Base-by-base conservation (phyloP, 2,329 filamentous ascomycete genomes). In the Diaporthe ampelina region DNA sequence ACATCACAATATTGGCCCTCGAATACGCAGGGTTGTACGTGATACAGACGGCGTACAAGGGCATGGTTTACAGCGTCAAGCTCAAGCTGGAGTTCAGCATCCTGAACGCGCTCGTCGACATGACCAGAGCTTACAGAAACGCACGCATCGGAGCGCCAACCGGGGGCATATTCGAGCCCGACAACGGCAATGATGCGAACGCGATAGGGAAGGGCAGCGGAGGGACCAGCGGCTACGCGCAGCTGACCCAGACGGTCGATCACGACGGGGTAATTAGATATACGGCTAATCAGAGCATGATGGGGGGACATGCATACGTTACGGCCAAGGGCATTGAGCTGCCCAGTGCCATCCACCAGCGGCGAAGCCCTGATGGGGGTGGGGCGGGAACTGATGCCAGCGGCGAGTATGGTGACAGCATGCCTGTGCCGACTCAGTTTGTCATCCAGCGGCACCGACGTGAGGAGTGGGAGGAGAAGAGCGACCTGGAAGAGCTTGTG, bases 1-100 rank as follows among this genome's bases (percentile, higher is more conserved):
- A 85, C 74, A 79, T 83, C 50, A 81, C 69, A 15, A 79, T 84
- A 8, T 45, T 84, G 5, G 76, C 40, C 0, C 78, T 84, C 17
- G 80, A 84, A 67, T 82, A 81, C 43, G 75, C 82, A 58, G 73
- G 83, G 32, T 78, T 80, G 15, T 83, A 81, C 65, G 74, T 80
- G 3, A 75, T 82, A 26, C 82, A 84, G 67, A 82, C 81, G 2
- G 79, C 80, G 0, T 81, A 81, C 77, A 84, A 84, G 72, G 76
- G 80, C 2, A 73, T 83, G 10, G 79, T 81, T 1, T 84, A 84
- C 77, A 82, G 81, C 48, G 75, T 84, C 40, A 84, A 84, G 59
- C 78, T 84, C 54, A 84, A 84, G 75, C 74, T 82, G 8, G 83
- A 83, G 58, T 83, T 84, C 72, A 79, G 79, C 13, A 81, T 84